Evolutionary conservation across 1,139 yeast genomes (phyloP), one percentile per base, ranked within the genome.

Genomic region (Pichia sp.): DNA sequence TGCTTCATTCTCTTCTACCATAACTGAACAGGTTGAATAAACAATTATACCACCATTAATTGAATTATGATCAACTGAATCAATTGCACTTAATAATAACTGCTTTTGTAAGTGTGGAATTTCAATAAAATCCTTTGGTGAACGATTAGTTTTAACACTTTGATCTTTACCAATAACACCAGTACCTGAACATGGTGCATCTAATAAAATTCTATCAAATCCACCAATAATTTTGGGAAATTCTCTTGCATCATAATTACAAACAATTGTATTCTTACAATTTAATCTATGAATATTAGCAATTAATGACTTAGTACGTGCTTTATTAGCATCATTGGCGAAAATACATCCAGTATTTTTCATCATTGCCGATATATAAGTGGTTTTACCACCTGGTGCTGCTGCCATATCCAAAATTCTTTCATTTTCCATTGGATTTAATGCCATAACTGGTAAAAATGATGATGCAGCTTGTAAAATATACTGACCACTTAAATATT

Each of bases 171-270:
- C 94, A 65, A 94, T 90, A 59, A 94, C 98, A 72, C 99, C 99
- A 4, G 98, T 92, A 72, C 99, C 99, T 4, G 98, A 89, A 71
- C 99, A 94, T 57, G 99, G 99, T 32, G 99, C 98, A 75, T 94
- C 99, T 59, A 94, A 75, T 53, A 94, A 72, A 43, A 94, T 82
- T 69, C 98, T 80, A 67, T 94, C 98, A 60, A 94, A 94, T 1
- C 98, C 98, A 56, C 98, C 98, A 66, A 94, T 88, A 45, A 92
- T 97, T 67, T 89, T 89, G 42, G 98, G 98, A 65, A 94, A 94
- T 66, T 92, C 97, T 67, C 98, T 82, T 43, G 98, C 99, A 71
- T 94, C 99, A 65, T 92, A 90, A 68, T 92, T 87, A 71, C 97
- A 90, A 40, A 92, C 97, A 65, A 94, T 85, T 38, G 97, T 90